These are phyloP conservation scores for Nakazawaea laoshanensis DNA, from an alignment of 805 yeast genomes.

Conservation along the genomic window DNA sequence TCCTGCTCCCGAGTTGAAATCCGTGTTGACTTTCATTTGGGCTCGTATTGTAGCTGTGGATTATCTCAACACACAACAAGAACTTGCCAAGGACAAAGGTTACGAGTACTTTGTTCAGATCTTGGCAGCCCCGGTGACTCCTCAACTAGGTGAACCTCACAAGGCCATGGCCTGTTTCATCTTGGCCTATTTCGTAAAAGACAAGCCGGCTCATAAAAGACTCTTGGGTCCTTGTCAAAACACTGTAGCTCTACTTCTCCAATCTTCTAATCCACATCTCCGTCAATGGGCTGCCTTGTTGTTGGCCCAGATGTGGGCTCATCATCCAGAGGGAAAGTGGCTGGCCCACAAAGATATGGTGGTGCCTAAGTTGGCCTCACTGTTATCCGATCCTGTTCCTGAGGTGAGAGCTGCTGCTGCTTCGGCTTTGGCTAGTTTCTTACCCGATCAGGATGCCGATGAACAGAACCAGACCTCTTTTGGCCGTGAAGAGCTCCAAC, in stretches of 20 bases:
- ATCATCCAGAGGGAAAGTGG: constrained; percentile 67
- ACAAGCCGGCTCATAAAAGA: constrained; percentile 72
- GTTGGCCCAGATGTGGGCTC: constrained; percentile 67
- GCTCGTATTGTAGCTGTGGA: constrained; percentile 96
- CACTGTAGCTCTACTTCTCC: too few relatives aligned
- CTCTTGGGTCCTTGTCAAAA: constrained; percentile 70
- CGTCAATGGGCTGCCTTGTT: constrained; percentile 90
- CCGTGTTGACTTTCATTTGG: constrained; percentile 94
- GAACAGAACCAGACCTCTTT: constrained; percentile 16
- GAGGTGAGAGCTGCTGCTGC: constrained; percentile 87
- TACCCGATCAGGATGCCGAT: constrained; percentile 38
- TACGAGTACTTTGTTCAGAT: constrained; percentile 81
- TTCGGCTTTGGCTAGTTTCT: constrained; percentile 60
- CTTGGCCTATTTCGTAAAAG: constrained; percentile 74
- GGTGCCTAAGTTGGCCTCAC: constrained; percentile 42
- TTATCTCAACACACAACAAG: constrained; percentile 82
- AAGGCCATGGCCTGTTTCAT: constrained; percentile 95
- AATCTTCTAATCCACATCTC: constrained; percentile 74
- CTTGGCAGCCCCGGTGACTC: constrained; percentile 35
- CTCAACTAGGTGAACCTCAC: constrained; percentile 57
- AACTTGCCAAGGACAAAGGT: constrained; percentile 84
- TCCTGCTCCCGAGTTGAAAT: constrained; percentile 92
- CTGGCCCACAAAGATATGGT: constrained; percentile 59
- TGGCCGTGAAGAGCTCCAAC: constrained; percentile 36
- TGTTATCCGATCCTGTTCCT: constrained; percentile 84